Conservation (phyloP, 352 stramenopile genomes). For the Globisporangium acanthophoron region DNA sequence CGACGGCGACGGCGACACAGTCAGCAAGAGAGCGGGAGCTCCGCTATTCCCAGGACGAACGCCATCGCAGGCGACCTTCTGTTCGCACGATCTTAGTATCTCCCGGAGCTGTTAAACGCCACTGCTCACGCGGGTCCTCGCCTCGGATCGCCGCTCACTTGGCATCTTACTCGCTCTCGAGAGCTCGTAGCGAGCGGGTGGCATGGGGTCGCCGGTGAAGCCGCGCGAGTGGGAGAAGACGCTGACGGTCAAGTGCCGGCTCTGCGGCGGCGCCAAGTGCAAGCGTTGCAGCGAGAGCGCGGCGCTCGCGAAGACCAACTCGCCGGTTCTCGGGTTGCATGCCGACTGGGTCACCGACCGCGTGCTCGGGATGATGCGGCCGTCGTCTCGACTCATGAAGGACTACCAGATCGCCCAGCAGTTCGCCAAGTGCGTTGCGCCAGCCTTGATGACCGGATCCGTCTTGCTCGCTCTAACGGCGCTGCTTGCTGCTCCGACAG, state of each 20-base stretch:
- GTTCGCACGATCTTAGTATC: no score
- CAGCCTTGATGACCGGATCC: background rate
- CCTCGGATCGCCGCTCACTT: no score
- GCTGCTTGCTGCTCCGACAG: slow-evolving; percentile 17
- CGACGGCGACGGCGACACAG: no score
- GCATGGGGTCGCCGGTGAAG: slow-evolving; percentile 70
- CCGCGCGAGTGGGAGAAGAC: slow-evolving; percentile 79
- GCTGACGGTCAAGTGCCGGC: slow-evolving; percentile 75
- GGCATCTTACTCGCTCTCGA: background rate
- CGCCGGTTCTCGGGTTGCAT: slow-evolving; percentile 72
- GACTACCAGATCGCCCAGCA: slow-evolving; percentile 76
- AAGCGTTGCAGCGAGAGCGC: slow-evolving; percentile 83
- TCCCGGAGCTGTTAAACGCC: no score
- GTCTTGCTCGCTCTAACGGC: background rate
- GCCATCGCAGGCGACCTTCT: no score
- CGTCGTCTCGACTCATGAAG: slow-evolving; percentile 76
- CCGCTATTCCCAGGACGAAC: no score
- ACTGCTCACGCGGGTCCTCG: no score
- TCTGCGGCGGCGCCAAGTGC: slow-evolving; percentile 84
- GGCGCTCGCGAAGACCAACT: slow-evolving; percentile 65
- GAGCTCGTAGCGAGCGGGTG: no score
- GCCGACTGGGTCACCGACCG: slow-evolving; percentile 85
- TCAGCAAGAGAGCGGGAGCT: no score
- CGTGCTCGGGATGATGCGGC: slow-evolving; percentile 88
- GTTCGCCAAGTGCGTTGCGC: slow-evolving; percentile 56